Percentiles rank a stretch among this genome's conserved stretches.
Evolutionary conservation across 805 yeast species (phyloP).

Genomic region (Candida chauliodis): DNA sequence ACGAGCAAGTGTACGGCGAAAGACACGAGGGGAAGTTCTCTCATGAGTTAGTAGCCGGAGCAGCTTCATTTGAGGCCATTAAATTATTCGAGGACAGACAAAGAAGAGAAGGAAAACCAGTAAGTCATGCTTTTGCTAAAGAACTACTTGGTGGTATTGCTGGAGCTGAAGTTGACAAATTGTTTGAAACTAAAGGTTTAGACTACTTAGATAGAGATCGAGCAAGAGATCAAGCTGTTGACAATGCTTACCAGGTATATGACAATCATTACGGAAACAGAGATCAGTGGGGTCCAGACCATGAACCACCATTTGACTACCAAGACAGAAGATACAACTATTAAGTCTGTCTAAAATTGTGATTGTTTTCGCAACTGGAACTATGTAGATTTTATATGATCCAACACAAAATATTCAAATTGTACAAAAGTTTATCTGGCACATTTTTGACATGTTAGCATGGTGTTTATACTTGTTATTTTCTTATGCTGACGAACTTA

Average conservation of each 20-base stretch:
- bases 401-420: too few relatives aligned
- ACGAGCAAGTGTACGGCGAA: slow-evolving; percentile 26
- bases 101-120: slow-evolving; percentile 31
- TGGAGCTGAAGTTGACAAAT: slow-evolving; percentile 31
- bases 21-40: slow-evolving; percentile 28
- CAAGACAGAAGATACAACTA: slow-evolving; percentile 9
- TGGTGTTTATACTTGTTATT: not conserved
- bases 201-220: slow-evolving; percentile 27
- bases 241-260: slow-evolving; percentile 19
- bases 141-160: slow-evolving; percentile 26
- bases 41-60: slow-evolving; percentile 31
- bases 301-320: slow-evolving; percentile 25
- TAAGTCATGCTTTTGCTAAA: slow-evolving; percentile 27
- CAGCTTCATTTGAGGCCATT: slow-evolving; percentile 30
- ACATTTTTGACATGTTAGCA: too few relatives aligned
- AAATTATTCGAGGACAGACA: slow-evolving; percentile 30
- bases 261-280: slow-evolving; percentile 26
- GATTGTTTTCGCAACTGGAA: too few relatives aligned
- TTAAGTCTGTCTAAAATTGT: too few relatives aligned
- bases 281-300: slow-evolving; percentile 25
- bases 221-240: slow-evolving; percentile 22
- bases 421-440: too few relatives aligned
- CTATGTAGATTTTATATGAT: slow-evolving; percentile 1
- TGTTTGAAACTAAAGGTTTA: slow-evolving; percentile 31
- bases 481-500: not conserved